phyloP scores from a whole-genome alignment of 2,329 filamentous ascomycete species.

The Fonsecaea multimorphosa region DNA sequence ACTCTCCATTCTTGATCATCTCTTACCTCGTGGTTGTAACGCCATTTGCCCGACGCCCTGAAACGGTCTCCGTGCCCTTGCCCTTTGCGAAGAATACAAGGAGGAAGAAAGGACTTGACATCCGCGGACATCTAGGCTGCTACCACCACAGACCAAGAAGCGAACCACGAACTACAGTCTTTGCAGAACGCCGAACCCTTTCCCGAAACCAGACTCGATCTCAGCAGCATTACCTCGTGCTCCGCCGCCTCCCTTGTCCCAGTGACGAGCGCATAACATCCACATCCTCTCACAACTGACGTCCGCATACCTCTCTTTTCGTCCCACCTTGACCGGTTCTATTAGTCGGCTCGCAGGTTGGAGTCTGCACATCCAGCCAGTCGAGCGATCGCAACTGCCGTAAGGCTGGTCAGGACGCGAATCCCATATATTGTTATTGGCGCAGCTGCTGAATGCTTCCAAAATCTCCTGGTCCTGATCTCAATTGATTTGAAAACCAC shows the following conservation, averaged over 20 bases:
- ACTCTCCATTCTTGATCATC: neutral
- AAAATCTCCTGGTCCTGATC: constrained; percentile 10
- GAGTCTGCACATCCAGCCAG: neutral
- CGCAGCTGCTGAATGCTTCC: neutral
- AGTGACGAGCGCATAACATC: constrained; percentile 1
- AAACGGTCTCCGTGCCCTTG: neutral
- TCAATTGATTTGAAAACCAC: constrained; percentile 21
- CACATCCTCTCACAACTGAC: constrained; percentile 12
- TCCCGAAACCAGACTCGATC: neutral
- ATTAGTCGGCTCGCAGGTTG: neutral
- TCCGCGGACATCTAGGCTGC: neutral
- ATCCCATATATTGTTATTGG: constrained; percentile 5
- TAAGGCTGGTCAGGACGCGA: constrained; percentile 19
- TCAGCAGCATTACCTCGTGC: neutral
- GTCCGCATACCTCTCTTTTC: neutral
- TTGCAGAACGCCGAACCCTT: neutral
- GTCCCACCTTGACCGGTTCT: constrained; percentile 2
- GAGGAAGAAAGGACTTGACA: neutral
- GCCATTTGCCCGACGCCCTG: neutral
- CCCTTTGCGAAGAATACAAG: neutral
- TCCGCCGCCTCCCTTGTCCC: neutral
- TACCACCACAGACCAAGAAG: neutral
- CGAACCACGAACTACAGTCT: neutral
- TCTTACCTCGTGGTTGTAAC: constrained; percentile 2
- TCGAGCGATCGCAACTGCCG: neutral